Base-by-base conservation (phyloP, 495 filamentous ascomycete genomes). In the Tuber calosporum region DNA sequence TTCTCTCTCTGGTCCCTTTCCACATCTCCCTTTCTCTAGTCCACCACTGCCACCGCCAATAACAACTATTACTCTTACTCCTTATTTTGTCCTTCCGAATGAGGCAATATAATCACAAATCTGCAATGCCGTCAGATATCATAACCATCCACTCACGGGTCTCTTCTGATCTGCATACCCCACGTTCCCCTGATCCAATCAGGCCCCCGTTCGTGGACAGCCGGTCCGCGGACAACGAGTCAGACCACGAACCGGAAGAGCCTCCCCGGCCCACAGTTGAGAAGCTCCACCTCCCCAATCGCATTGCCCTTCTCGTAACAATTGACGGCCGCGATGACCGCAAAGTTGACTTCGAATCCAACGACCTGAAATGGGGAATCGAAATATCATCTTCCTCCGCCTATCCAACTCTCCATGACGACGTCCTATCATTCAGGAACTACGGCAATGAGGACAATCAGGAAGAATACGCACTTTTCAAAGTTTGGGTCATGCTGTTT, bases 401-500 rank as follows among this genome's bases (percentile, higher is more conserved):
- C n/a, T 62, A 62, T 13, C 53, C 53, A 15, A 62, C 53, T 4
- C 53, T 62, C 53, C 53, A 62, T 26, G 53, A 62, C 26, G 53
- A 62, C 5, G 53, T 62, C n/a, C 53, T 62, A 2, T 62, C 53
- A 15, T 62, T 62, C 53, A 62, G 53, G 11, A 30, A 62, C 53
- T 62, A 73, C 38, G 13, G 9, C 41, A 41, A 73, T 8, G 58
- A 37, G 17, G 38, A 37, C n/a, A 40, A 71, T 20, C 42, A 66
- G 9, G 66, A 76, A 70, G 74, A 72, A 70, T 72, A 76, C 67
- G 43, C 74, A 4, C 41, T 78, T 6, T 73, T 69, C 58, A 45
- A 37, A 26, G 87, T 98, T 9, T 99, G 94, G 93, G 88, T 92
- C 39, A 93, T 92, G 1, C 83, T 98, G 42, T 96, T 90, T 83